Conservation (phyloP, 129 eudicot genomes). For the Chrysanthemum lavandulifolium region DNA sequence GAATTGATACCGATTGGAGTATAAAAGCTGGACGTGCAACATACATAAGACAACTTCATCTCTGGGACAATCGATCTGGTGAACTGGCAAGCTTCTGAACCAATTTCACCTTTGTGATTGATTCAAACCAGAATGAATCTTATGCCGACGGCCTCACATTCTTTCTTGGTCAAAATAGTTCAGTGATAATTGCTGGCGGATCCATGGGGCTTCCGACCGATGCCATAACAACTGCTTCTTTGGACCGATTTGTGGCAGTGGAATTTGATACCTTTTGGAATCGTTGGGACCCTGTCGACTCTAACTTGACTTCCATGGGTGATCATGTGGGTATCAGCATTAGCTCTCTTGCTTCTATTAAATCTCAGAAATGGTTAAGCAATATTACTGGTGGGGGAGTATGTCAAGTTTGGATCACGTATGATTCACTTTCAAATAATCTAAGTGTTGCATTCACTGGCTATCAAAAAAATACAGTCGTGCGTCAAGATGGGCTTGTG, state of each 20-base stretch:
- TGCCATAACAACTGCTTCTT: not conserved
- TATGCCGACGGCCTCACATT: constrained; percentile 26
- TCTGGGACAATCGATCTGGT: constrained; percentile 26
- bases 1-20: not conserved
- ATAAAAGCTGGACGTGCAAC: constrained; percentile 8
- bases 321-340: constrained; percentile 44
- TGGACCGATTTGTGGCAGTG: constrained; percentile 39
- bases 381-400: constrained; percentile 23
- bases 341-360: constrained; percentile 32
- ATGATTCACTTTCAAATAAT: constrained; percentile 21
- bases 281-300: constrained; percentile 22
- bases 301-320: not conserved
- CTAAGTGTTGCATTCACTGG: constrained; percentile 34
- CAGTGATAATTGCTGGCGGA: constrained; percentile 14
- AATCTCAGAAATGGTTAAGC: constrained; percentile 24
- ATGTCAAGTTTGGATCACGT: constrained; percentile 37
- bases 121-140: not conserved
- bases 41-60: constrained; percentile 17
- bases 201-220: constrained; percentile 30
- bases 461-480: not conserved
- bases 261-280: constrained; percentile 38
- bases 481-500: constrained; percentile 15
- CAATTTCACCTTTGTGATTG: constrained; percentile 17
- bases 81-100: constrained; percentile 21
- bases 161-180: constrained; percentile 21